Percentiles rank a stretch among this genome's conserved stretches.
Evolutionary conservation across 2,329 filamentous ascomycete species (phyloP).

Genomic region (Alternaria sp.): DNA sequence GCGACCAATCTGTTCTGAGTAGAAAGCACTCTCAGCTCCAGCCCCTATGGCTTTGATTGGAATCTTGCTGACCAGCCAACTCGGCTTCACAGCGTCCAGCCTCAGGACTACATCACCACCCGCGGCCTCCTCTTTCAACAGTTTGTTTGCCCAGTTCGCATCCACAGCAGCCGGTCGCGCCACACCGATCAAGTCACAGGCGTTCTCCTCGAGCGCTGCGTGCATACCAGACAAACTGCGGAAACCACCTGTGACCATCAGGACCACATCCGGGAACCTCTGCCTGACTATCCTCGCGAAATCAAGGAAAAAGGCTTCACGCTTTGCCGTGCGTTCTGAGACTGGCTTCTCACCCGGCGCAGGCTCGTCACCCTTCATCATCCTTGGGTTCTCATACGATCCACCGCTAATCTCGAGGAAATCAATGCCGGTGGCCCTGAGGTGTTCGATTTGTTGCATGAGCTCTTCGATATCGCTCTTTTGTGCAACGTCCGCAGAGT

Average conservation of each 20-base stretch:
- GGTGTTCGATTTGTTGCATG: slow-evolving; percentile 65
- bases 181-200: slow-evolving; percentile 29
- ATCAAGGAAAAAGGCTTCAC: slow-evolving; percentile 75
- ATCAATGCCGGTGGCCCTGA: slow-evolving; percentile 64
- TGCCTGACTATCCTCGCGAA: slow-evolving; percentile 64
- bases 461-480: slow-evolving; percentile 57
- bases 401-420: slow-evolving; percentile 76
- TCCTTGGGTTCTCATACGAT: slow-evolving; percentile 33
- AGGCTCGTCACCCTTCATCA: slow-evolving; percentile 10
- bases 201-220: slow-evolving; percentile 56
- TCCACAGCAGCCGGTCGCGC: slow-evolving; percentile 24
- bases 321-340: slow-evolving; percentile 57
- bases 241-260: slow-evolving; percentile 68
- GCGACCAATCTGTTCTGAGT: background rate
- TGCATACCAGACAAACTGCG: slow-evolving; percentile 65
- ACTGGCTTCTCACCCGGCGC: background rate
- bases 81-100: slow-evolving; percentile 9
- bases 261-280: slow-evolving; percentile 44
- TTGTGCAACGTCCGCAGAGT: slow-evolving; percentile 58
- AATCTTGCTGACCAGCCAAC: slow-evolving; percentile 15
- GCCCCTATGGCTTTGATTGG: slow-evolving; percentile 4
- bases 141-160: slow-evolving; percentile 15
- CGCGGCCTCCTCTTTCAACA: slow-evolving; percentile 16
- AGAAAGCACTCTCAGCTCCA: slow-evolving; percentile 10
- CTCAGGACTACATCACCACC: slow-evolving; percentile 2